Evolutionary conservation across 1,284 basidiomycete species (phyloP).

Genomic region (Melampsora larici-populina): DNA sequence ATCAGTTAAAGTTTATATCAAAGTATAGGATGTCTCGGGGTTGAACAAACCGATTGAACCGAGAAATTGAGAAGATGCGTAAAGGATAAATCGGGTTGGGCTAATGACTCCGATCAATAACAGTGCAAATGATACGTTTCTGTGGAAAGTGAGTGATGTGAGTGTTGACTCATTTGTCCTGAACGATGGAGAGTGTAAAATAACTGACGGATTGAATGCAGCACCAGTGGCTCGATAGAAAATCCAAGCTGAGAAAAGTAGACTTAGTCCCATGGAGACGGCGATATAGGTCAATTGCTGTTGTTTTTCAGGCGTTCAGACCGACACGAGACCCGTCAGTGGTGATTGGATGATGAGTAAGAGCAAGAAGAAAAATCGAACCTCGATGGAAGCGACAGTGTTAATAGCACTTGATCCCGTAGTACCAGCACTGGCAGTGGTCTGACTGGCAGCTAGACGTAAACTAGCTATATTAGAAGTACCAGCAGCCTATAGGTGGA

Average conservation of each 20-base stretch:
- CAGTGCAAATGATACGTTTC: slow-evolving; percentile 44
- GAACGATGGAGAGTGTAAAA: no score
- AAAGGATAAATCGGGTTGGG: slow-evolving; percentile 44
- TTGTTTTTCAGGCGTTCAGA: background rate
- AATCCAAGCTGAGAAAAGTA: slow-evolving; percentile 68
- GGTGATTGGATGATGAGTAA: background rate
- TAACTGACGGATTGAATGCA: slow-evolving; percentile 49
- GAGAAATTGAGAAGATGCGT: slow-evolving; percentile 43
- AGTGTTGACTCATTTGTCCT: no score
- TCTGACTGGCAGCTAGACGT: slow-evolving; percentile 12
- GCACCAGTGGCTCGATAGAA: slow-evolving; percentile 72
- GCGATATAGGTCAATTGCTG: slow-evolving; percentile 61
- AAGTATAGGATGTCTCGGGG: no score
- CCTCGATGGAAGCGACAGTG: slow-evolving; percentile 36
- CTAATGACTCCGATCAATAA: slow-evolving; percentile 44
- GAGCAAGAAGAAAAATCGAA: background rate
- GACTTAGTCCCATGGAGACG: slow-evolving; percentile 64
- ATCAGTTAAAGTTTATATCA: background rate
- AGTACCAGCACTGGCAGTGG: background rate
- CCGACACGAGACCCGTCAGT: background rate
- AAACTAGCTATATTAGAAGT: slow-evolving; percentile 25
- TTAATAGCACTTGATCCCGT: slow-evolving; percentile 32
- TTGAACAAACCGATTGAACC: background rate
- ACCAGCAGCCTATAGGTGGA: slow-evolving; percentile 27
- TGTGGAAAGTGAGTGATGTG: slow-evolving; percentile 9